Base-by-base conservation (phyloP, 768 basidiomycete species). In the Leccinum pellstonianum region DNA sequence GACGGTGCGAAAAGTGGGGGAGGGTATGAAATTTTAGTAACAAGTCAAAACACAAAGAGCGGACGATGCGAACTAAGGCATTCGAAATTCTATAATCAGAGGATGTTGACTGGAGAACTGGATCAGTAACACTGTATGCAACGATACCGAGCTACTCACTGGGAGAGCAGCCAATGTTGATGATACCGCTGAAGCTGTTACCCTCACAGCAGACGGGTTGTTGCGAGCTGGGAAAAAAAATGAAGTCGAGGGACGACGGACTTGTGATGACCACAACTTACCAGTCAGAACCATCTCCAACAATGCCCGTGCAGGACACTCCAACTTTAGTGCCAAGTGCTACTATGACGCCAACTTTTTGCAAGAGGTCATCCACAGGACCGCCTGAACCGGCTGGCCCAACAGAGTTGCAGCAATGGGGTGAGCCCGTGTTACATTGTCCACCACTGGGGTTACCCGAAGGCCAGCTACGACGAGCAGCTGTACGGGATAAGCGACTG, bases 131-230 rank as follows among this genome's bases (percentile, higher is more conserved):
- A 41, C 12, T 1, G 0, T 2, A 19, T n/a, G 21, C 1, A 11
- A 51, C 15, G 2, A 29, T 0, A 1, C 0, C 38, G 4, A 15
- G 2, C 4, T 38, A 73, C 63, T 66, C 68, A 70, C 81, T 70
- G 12, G 76, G 74, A 12, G 66, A 62, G 64, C 81, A 82, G n/a
- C 69, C 78, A 55, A 79, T 58, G 51, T 67, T 70, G 58, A 82
- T 56, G 11, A 81, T 15, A 3, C 79, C 79, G 14, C 58, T 57
- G 65, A 69, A 76, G 1, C 56, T 41, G 58, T 77, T 73, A 60
- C 75, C 58, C 0, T 65, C 35, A 60, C 81, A 82, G 64, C 81
- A 82, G 1, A 79, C 80, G 1, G 76, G 64, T 47, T 78, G 58
- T 5, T 62, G 47, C 5, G 58, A 5, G 62, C 80, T 80, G 29